phyloP scores from a whole-genome alignment of 306 rosid genomes.

The Oxytropis ochrocephala region DNA sequence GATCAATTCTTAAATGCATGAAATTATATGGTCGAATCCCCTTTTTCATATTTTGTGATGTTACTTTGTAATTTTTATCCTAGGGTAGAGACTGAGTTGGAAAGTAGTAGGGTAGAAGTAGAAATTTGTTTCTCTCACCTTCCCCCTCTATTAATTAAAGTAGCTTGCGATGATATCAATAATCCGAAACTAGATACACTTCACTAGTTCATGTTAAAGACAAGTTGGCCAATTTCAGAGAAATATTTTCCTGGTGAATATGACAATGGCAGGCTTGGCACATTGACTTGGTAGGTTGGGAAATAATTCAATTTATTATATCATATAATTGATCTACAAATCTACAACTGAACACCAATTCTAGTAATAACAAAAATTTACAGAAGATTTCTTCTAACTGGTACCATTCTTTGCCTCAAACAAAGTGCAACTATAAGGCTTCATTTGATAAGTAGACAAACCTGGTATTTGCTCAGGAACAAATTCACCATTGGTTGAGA shows the following conservation, averaged over 20 bases:
- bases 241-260: not conserved
- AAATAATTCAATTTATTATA: not conserved
- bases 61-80: no score
- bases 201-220: not conserved
- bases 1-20: not conserved
- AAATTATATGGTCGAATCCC: not conserved
- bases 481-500: conserved; percentile 43
- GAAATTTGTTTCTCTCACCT: no score
- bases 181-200: not conserved
- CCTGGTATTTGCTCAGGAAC: conserved; percentile 32
- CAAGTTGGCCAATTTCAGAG: not conserved
- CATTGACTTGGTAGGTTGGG: not conserved
- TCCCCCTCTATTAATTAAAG: not conserved
- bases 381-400: conserved; percentile 9
- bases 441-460: conserved; percentile 41
- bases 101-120: no score
- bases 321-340: conserved; percentile 1
- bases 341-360: not conserved
- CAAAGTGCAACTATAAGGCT: conserved; percentile 64
- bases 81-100: no score
- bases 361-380: conserved; percentile 4
- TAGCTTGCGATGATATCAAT: not conserved
- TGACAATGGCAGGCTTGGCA: not conserved
- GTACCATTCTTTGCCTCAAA: conserved; percentile 48
- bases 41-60: no score